phyloP scores from a whole-genome alignment of 805 yeast genomes.

The Candida loeiensis region DNA sequence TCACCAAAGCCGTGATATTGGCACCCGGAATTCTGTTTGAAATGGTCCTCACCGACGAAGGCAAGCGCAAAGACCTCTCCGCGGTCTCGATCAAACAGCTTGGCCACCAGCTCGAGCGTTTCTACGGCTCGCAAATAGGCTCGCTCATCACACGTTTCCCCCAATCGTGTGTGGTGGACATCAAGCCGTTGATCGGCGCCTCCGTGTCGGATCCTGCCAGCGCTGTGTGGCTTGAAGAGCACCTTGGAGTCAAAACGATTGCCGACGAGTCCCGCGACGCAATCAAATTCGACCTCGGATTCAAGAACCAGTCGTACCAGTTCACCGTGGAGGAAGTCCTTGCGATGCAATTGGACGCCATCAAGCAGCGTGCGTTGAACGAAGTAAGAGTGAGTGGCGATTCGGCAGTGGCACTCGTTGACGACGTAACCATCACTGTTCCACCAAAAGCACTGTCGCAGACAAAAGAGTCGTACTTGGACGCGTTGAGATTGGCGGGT shows the following conservation, averaged over 20 bases:
- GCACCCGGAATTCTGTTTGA: slow-evolving; percentile 92
- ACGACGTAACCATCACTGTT: slow-evolving; percentile 70
- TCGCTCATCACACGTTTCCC: slow-evolving; percentile 75
- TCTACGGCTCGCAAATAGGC: slow-evolving; percentile 73
- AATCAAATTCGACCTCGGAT: slow-evolving; percentile 51
- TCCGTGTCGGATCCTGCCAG: slow-evolving; percentile 46
- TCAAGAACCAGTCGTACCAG: slow-evolving; percentile 25
- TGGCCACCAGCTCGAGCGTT: slow-evolving; percentile 51
- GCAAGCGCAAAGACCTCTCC: slow-evolving; percentile 83
- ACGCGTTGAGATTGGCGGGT: slow-evolving; percentile 70
- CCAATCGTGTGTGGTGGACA: slow-evolving; percentile 55
- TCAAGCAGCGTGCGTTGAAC: slow-evolving; percentile 59
- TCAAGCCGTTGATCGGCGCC: slow-evolving; percentile 72
- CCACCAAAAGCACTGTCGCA: slow-evolving; percentile 66
- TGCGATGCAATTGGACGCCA: slow-evolving; percentile 76
- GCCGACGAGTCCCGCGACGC: slow-evolving; percentile 42
- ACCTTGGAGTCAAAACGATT: slow-evolving; percentile 57
- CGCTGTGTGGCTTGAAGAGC: slow-evolving; percentile 45
- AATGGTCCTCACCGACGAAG: slow-evolving; percentile 81
- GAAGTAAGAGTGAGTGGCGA: slow-evolving; percentile 40
- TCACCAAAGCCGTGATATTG: slow-evolving; percentile 78
- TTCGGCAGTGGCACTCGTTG: slow-evolving; percentile 47
- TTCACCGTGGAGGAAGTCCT: slow-evolving; percentile 69
- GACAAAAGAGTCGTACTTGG: slow-evolving; percentile 68
- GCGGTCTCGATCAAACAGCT: slow-evolving; percentile 62